phyloP scores from a whole-genome alignment of 2,329 filamentous ascomycete species.

The Hymenoscyphus salicellus region DNA sequence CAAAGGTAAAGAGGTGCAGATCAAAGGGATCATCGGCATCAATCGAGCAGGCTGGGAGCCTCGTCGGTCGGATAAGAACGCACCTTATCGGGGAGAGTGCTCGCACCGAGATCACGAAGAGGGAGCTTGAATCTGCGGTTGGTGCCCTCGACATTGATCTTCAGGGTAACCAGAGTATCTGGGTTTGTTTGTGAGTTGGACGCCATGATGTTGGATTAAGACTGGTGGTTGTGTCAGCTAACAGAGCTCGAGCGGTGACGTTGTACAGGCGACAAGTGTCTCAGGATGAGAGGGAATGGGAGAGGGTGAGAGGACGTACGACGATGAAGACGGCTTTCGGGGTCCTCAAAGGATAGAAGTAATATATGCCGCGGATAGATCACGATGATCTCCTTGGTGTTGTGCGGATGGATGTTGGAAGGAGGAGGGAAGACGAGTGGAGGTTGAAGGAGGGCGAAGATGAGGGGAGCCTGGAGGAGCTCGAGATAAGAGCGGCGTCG shows the following conservation, averaged over 20 bases:
- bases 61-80: constrained; percentile 36
- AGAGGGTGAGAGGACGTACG: constrained; percentile 12
- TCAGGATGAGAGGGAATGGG: constrained; percentile 21
- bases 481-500: constrained; percentile 19
- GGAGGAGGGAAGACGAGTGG: constrained; percentile 15
- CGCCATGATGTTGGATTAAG: constrained; percentile 33
- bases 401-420: constrained; percentile 18
- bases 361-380: neutral
- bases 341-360: neutral
- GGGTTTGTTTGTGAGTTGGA: constrained; percentile 40
- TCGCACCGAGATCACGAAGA: constrained; percentile 75
- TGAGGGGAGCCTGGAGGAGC: constrained; percentile 13
- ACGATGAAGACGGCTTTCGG: neutral
- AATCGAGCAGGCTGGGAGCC: constrained; percentile 20
- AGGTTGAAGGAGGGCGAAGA: constrained; percentile 17
- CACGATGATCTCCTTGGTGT: constrained; percentile 3
- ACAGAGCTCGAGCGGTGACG: constrained; percentile 29
- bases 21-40: neutral
- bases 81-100: constrained; percentile 79
- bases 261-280: constrained; percentile 18
- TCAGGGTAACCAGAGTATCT: constrained; percentile 79
- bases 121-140: constrained; percentile 86
- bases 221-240: constrained; percentile 27
- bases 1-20: constrained; percentile 2
- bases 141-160: constrained; percentile 72